Evolutionary conservation across 2,329 filamentous ascomycete species (phyloP).

Genomic region (Aspergillus brasiliensis): DNA sequence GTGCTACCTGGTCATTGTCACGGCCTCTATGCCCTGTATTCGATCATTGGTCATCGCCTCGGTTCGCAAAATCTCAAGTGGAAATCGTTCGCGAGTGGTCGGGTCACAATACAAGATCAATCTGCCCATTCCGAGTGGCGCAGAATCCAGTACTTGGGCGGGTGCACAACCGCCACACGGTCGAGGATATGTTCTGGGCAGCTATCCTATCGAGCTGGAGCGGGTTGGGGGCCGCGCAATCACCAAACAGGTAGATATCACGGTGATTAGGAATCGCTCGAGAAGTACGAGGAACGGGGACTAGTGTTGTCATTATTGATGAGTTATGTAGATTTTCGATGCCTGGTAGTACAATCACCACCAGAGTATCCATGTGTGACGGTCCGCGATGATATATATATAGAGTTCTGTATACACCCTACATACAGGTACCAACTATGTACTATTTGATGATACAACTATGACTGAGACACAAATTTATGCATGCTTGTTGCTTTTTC

Average conservation of each 20-base stretch:
- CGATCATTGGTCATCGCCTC: conserved; percentile 22
- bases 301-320: not conserved
- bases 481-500: not conserved
- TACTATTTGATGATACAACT: no score
- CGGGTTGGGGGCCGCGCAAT: not conserved
- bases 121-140: not conserved
- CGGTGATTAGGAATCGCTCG: not conserved
- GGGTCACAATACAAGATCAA: not conserved
- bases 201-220: not conserved
- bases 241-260: not conserved
- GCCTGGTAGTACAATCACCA: no score
- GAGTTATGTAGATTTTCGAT: not conserved
- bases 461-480: no score
- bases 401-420: no score
- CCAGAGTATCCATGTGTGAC: not conserved
- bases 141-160: not conserved
- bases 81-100: not conserved
- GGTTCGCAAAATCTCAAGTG: not conserved
- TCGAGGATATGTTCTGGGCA: not conserved
- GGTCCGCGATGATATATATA: not conserved
- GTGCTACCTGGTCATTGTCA: conserved; percentile 34
- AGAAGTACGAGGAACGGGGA: not conserved
- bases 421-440: no score
- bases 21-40: conserved; percentile 33
- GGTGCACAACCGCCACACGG: not conserved